Base-by-base conservation (phyloP, 768 basidiomycete species). In the Tricholomella constricta region DNA sequence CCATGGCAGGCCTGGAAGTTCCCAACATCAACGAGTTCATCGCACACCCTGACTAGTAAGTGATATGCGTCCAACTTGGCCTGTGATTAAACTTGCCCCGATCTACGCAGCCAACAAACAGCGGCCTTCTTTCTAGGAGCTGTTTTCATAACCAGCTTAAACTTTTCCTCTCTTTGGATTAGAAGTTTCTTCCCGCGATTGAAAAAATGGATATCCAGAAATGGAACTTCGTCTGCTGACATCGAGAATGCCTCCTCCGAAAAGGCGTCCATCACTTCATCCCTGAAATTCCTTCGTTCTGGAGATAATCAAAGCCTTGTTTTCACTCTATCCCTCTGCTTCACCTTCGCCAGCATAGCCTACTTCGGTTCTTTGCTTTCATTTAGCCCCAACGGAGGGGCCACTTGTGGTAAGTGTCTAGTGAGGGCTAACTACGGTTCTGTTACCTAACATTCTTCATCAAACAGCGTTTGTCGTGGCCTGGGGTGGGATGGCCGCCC, bases 51-150 rank as follows among this genome's bases (percentile, higher is more conserved):
- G 58, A 59, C 44, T 55, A 53, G 58, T 56, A 14, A 29, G 58
- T 46, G 25, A 31, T 15, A 31, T 7, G n/a, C 19, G 26, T 6
- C 2, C 5, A 10, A 23, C 14, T 11, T 29, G 29, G n/a, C 23
- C n/a, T 14, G 22, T 1, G n/a, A 23, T 17, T 17, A 11, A 31
- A 8, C 15, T 2, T 14, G 35, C 20, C 19, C 27, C 31, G 6
- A 44, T 22, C 31, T 15, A 26, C 37, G n/a, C 43, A 59, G 58
- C 23, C 55, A 51, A 46, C 54, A 56, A 22, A 51, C 53, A 20
- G 47, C 58, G n/a, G 34, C 54, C 8, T 59, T 59, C 35, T 56
- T 59, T 15, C 58, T 59, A n/a, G 58, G 58, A 7, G 40, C 51
- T 4, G 54, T 59, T 14, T 59, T 59, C 25, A 56, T 59, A 17